Base-by-base conservation (phyloP, 306 rosid genomes). In the Begonia loranthoides region DNA sequence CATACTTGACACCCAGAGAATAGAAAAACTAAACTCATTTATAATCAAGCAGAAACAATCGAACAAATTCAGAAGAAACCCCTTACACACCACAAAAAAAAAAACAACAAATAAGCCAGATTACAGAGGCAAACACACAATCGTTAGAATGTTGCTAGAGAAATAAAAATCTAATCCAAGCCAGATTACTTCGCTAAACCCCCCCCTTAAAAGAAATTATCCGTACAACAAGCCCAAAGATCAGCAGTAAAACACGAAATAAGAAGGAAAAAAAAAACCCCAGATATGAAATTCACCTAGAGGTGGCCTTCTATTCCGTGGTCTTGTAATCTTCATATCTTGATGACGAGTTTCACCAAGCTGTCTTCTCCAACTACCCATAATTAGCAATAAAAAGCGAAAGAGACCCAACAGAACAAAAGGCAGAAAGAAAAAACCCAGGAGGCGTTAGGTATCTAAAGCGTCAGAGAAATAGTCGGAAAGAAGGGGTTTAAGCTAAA, bases 331-430 rank as follows among this genome's bases (percentile, higher is more conserved):
- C 39, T 66, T 77, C 62, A 52, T 63, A 53, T 64, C 63, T 24
- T 75, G 82, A 60, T 69, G 61, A 70, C 40, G 61, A 70, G 40
- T 54, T 51, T 38, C 67, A 22, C 72, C 73, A 16, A 66, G 69
- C 41, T 76, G 78, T 47, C 76, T 66, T 69, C 72, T 77, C 83
- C 78, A 84, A 71, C 73, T 70, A 16, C 73, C 78, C 96, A 88
- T 84, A 0, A 17, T 21, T 8, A 41, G 24, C 50, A 15, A 56
- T 9, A 41, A 63, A 38, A 55, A 54, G 3, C 50, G 45, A 57
- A 66, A 54, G 9, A 24, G 55, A 51, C 67, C 61, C 70, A 41
- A 48, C 60, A 28, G 40, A 43, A 57, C 58, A 9, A 6, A 59
- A 61, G 10, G 33, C 1, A 56, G 68, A 16, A 41, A 15, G 44